Evolutionary conservation across 2,329 filamentous ascomycete genomes (phyloP), one percentile per base, ranked within the genome.

Genomic region (Cladobotryum mycophilum): DNA sequence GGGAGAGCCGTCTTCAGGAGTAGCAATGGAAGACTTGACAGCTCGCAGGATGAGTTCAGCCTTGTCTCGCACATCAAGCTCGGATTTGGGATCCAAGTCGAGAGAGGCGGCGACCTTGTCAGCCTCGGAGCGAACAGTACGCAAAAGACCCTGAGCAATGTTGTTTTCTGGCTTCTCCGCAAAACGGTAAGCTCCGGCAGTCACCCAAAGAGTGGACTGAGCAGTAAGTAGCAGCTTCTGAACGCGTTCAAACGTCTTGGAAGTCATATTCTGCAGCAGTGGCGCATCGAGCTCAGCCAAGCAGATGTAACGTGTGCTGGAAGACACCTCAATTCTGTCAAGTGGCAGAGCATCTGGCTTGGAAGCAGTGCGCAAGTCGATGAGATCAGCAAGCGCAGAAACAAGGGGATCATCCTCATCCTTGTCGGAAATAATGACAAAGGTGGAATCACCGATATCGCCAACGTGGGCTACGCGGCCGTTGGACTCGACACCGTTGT

Each of bases 91-190:
- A 34, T 76, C 71, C 1, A 78, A 60, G 45, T 77, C 74, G 0
- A 78, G 61, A 1, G 70, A 75, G 1, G 71, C 70, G 14, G 73
- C 71, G 12, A 65, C 65, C 44, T 74, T 69, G 20, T 67, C 66
- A 1, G 70, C 69, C 56, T 77, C 75, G 1, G 74, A 75, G 1
- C 74, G 72, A 18, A 76, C 64, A 1, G 69, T 71, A 33, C 75
- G 66, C 51, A 70, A 67, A 3, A 77, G 61, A 30, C 74, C 75
- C 8, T 69, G 66, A 0, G 75, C 63, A 64, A 78, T 71, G 58
- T 74, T 75, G 45, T 67, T 59, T 42, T 70, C 64, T 3, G 66
- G 72, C 53, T 62, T 67, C 11, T 61, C 53, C 4, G 66, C 65
- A 30, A 62, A 63, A 14, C 61, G 60, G 48, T 70, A 72, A 0